Percentiles rank a stretch among this genome's conserved stretches.
Conservation (phyloP, 2,329 filamentous ascomycete species). For the Akanthomyces muscarius region DNA sequence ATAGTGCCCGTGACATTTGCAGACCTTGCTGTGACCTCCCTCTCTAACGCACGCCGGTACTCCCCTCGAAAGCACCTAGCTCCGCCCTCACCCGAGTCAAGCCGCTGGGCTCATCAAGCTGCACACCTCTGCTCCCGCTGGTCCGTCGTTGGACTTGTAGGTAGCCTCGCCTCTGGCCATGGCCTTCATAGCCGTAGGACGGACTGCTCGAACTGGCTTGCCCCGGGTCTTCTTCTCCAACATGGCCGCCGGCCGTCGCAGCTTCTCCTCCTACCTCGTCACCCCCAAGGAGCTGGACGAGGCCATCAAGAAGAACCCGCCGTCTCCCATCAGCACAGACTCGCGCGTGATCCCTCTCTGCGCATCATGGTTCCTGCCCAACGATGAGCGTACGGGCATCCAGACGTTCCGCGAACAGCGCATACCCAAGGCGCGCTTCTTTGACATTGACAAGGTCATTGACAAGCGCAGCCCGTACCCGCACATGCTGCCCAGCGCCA, state of each 20-base stretch:
- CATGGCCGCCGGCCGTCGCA: slow-evolving; percentile 28
- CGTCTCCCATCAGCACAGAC: slow-evolving; percentile 73
- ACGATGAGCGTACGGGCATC: slow-evolving; percentile 77
- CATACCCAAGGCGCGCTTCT: slow-evolving; percentile 89
- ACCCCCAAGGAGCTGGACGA: slow-evolving; percentile 76
- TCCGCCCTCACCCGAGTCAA: neutral
- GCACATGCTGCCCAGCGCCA: slow-evolving; percentile 86
- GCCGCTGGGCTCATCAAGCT: neutral
- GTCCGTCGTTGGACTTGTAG: slow-evolving; percentile 9
- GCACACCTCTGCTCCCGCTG: slow-evolving; percentile 10
- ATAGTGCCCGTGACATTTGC: neutral
- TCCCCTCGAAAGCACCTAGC: neutral
- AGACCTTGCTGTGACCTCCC: neutral
- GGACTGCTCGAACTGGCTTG: slow-evolving; percentile 39
- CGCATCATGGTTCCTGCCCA: slow-evolving; percentile 94
- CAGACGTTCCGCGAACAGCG: slow-evolving; percentile 76
- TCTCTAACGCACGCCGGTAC: neutral
- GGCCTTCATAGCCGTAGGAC: slow-evolving; percentile 41
- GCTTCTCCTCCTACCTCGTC: slow-evolving; percentile 78
- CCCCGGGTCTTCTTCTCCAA: slow-evolving; percentile 32
- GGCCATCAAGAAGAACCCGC: slow-evolving; percentile 77
- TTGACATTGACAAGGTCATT: slow-evolving; percentile 89
- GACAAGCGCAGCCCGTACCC: slow-evolving; percentile 86
- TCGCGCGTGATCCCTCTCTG: slow-evolving; percentile 85
- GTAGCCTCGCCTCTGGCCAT: slow-evolving; percentile 29